Conservation (phyloP, 495 filamentous ascomycete genomes). For the Neurospora cerealis region DNA sequence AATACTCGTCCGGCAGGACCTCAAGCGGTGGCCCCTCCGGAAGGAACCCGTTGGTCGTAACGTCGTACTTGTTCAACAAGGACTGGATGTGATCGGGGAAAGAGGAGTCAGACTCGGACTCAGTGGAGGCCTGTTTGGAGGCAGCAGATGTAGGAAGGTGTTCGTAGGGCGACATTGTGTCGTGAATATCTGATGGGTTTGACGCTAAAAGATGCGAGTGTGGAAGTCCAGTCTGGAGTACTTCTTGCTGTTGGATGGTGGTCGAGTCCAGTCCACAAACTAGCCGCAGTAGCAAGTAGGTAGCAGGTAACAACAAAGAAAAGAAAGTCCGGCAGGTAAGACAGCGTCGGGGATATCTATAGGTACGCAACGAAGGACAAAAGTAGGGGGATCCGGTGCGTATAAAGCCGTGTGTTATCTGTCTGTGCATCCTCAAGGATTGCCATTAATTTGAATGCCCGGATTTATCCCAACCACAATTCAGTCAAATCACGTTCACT, state of each 20-base stretch:
- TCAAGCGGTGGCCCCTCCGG: constrained; percentile 59
- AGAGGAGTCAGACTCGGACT: background rate
- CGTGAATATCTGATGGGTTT: background rate
- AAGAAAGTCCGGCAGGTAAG: background rate
- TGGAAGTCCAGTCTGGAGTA: background rate
- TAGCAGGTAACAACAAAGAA: background rate
- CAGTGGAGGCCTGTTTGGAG: background rate
- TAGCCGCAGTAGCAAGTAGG: background rate
- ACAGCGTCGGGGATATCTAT: background rate
- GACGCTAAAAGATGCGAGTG: background rate
- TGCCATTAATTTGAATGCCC: too few species aligned
- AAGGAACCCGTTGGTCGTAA: constrained; percentile 59
- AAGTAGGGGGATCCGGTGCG: background rate
- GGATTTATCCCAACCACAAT: background rate
- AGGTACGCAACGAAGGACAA: background rate
- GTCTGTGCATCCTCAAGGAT: background rate
- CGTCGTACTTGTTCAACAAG: constrained; percentile 10
- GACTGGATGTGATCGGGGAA: background rate
- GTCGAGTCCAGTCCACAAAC: background rate
- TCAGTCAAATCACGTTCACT: background rate
- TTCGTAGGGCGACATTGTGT: constrained; percentile 14
- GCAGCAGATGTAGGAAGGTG: background rate
- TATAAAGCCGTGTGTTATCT: background rate
- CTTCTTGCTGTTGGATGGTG: background rate
- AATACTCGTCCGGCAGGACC: constrained; percentile 62